Conservation (phyloP, 2,329 filamentous ascomycete species). For the Colletotrichum karsti region DNA sequence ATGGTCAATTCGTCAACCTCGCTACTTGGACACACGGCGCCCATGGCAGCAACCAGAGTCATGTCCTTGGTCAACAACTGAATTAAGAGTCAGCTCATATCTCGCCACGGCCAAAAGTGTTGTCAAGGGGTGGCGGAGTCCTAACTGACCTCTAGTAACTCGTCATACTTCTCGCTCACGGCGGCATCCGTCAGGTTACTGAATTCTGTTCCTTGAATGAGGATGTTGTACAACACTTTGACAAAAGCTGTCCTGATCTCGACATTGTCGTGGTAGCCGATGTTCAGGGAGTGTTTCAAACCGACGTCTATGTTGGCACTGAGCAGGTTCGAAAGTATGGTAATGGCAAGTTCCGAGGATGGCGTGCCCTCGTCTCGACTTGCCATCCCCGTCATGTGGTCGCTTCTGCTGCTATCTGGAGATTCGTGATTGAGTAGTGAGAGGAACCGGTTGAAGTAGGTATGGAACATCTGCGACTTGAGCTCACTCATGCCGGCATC, state of each 20-base stretch:
- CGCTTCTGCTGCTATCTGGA: constrained; percentile 50
- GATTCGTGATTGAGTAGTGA: constrained; percentile 70
- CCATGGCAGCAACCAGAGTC: constrained; percentile 70
- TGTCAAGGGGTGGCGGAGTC: too few relatives aligned
- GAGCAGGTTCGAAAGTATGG: constrained; percentile 73
- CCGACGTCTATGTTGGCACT: constrained; percentile 78
- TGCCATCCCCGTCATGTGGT: constrained; percentile 39
- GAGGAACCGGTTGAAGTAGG: constrained; percentile 75
- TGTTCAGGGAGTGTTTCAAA: constrained; percentile 73
- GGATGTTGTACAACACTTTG: constrained; percentile 74
- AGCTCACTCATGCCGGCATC: constrained; percentile 74
- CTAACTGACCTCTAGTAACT: constrained; percentile 63
- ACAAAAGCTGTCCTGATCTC: constrained; percentile 77
- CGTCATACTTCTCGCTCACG: constrained; percentile 74
- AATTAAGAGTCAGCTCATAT: not conserved
- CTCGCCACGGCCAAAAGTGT: not conserved
- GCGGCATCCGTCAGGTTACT: constrained; percentile 73
- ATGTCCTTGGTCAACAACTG: constrained; percentile 70
- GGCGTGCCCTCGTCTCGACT: constrained; percentile 62
- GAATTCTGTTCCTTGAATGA: constrained; percentile 77
- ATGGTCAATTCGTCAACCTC: constrained; percentile 76
- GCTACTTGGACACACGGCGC: constrained; percentile 70
- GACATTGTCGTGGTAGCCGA: constrained; percentile 75
- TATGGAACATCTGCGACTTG: constrained; percentile 77
- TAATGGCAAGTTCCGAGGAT: constrained; percentile 71